phyloP scores from a whole-genome alignment of 345 rosid species.

The Hibiscus mutabilis region DNA sequence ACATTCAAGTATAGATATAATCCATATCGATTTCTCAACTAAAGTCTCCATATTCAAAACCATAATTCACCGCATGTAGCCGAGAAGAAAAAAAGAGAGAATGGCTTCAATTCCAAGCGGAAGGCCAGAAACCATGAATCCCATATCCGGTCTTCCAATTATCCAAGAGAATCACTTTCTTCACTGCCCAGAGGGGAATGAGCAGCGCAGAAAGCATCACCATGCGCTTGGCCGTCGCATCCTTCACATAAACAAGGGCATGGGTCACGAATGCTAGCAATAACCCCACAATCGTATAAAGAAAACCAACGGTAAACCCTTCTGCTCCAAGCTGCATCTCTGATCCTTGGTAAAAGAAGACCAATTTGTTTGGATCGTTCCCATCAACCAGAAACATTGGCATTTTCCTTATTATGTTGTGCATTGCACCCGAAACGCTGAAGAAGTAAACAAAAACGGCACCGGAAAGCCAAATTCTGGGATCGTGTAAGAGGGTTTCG shows the following conservation, averaged over 20 bases:
- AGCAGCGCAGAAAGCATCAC: slow-evolving; percentile 38
- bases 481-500: slow-evolving; percentile 46
- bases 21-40: neutral
- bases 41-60: neutral
- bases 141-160: slow-evolving; percentile 87
- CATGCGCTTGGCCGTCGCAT: slow-evolving; percentile 37
- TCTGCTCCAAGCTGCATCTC: slow-evolving; percentile 75
- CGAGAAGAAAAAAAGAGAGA: neutral
- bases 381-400: slow-evolving; percentile 58
- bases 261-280: slow-evolving; percentile 57
- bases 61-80: slow-evolving; percentile 3
- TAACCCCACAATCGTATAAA: slow-evolving; percentile 73
- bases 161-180: slow-evolving; percentile 54
- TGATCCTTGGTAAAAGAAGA: slow-evolving; percentile 64
- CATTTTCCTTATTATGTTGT: slow-evolving; percentile 50
- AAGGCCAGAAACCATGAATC: slow-evolving; percentile 71
- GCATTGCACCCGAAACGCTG: slow-evolving; percentile 75
- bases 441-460: slow-evolving; percentile 65
- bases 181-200: slow-evolving; percentile 64
- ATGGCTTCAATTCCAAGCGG: slow-evolving; percentile 20
- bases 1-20: neutral
- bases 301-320: slow-evolving; percentile 62
- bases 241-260: slow-evolving; percentile 47
- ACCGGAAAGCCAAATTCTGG: slow-evolving; percentile 51
- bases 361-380: slow-evolving; percentile 40